A percentile compares a stretch with the other conserved stretches of the same genome.
phyloP scores from a whole-genome alignment of 192 early-diverging fungal genomes.

The Pilobolus umbonatus region DNA sequence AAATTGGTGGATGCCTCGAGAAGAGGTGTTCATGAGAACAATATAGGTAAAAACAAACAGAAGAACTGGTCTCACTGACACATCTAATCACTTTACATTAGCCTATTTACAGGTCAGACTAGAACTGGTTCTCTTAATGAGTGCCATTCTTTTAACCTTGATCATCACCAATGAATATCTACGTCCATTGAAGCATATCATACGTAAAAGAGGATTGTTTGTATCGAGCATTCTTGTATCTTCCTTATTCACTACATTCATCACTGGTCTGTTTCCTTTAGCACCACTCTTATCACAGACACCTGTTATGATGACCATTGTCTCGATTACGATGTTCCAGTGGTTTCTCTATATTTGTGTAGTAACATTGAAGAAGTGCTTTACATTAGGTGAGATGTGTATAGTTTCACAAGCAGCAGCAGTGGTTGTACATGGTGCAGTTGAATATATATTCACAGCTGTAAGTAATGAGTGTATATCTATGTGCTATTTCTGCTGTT shows the following conservation, averaged over 20 bases:
- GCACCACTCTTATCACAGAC: slow-evolving; percentile 6
- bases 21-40: slow-evolving; percentile 17
- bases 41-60: slow-evolving; percentile 24
- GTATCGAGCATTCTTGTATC: slow-evolving; percentile 23
- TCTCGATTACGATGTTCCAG: slow-evolving; percentile 25
- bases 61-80: neutral
- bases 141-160: slow-evolving; percentile 18
- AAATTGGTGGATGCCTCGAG: slow-evolving; percentile 42
- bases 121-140: slow-evolving; percentile 36
- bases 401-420: slow-evolving; percentile 55
- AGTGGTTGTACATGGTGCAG: slow-evolving; percentile 44
- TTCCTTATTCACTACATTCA: slow-evolving; percentile 16
- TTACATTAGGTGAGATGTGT: slow-evolving; percentile 66
- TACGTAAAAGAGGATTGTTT: slow-evolving; percentile 28
- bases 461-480: slow-evolving; percentile 23
- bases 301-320: slow-evolving; percentile 11
- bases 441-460: slow-evolving; percentile 34
- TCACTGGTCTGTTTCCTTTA: slow-evolving; percentile 16
- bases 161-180: slow-evolving; percentile 17
- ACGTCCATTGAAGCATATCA: slow-evolving; percentile 15
- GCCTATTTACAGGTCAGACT: slow-evolving; percentile 27
- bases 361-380: slow-evolving; percentile 36
- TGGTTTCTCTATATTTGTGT: slow-evolving; percentile 31
- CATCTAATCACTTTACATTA: slow-evolving; percentile 6
- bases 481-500: neutral